A percentile compares a stretch with the other conserved stretches of the same genome.
phyloP scores from a whole-genome alignment of 2,329 filamentous ascomycete genomes.

The Aspergillus niger region DNA sequence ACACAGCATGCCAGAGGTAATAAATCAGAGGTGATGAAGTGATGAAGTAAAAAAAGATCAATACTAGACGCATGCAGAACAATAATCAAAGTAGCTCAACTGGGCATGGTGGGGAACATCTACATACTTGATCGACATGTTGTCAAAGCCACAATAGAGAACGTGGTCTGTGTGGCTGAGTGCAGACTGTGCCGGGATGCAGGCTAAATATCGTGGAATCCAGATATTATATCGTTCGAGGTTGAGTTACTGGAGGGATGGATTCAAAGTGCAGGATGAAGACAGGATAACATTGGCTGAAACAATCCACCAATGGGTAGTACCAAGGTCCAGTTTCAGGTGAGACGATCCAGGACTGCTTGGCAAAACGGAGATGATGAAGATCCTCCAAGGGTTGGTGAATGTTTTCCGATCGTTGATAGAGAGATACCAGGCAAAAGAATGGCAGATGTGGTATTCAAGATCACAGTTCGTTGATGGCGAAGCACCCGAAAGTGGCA shows the following conservation, averaged over 20 bases:
- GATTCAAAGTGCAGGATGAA: background rate
- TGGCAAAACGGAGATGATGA: background rate
- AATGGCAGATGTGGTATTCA: background rate
- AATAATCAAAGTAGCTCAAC: background rate
- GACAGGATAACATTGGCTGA: constrained; percentile 1
- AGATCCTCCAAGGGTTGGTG: background rate
- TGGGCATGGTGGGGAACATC: constrained; percentile 11
- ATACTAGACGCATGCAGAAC: background rate
- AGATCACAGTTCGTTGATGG: background rate
- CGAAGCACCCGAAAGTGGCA: background rate
- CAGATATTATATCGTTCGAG: background rate
- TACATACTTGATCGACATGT: constrained; percentile 47
- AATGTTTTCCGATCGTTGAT: background rate
- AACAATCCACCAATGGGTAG: constrained; percentile 2
- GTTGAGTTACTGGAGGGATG: background rate
- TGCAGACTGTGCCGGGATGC: background rate
- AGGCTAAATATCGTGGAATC: background rate
- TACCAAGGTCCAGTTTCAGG: constrained; percentile 3
- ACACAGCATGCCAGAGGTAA: background rate
- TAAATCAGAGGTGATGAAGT: too few species aligned
- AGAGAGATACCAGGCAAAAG: background rate
- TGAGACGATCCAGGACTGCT: background rate
- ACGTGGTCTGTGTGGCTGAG: constrained; percentile 36
- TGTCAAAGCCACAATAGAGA: constrained; percentile 24
- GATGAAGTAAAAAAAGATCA: background rate